A percentile compares a stretch with the other conserved stretches of the same genome.
These are phyloP conservation scores for Schizophyllum amplum DNA, from an alignment of 1,284 basidiomycete genomes.

Conservation along the genomic window DNA sequence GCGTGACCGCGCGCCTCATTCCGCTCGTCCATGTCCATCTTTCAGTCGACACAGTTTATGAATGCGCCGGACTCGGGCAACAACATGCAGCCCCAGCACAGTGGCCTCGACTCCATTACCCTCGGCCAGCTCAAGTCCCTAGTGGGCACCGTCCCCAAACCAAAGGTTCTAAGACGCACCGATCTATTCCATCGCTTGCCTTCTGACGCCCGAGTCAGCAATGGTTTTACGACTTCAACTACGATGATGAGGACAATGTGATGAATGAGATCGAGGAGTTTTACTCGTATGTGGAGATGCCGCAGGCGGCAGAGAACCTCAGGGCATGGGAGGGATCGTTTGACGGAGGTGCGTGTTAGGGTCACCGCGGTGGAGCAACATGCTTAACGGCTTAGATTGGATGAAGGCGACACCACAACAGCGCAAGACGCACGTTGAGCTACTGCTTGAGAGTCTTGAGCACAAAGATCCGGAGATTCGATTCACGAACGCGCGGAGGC, in stretches of 20 bases:
- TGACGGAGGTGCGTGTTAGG: constrained; percentile 46
- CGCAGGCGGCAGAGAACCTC: constrained; percentile 82
- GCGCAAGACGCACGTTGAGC: constrained; percentile 67
- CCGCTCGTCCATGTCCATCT: not conserved
- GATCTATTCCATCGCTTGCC: constrained; percentile 2
- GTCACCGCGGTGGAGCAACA: constrained; percentile 3
- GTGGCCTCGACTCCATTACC: constrained; percentile 63
- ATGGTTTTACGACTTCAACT: constrained; percentile 83
- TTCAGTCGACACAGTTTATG: not conserved
- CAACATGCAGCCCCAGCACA: not conserved
- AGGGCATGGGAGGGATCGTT: constrained; percentile 85
- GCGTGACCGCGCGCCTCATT: not conserved
- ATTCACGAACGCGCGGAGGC: constrained; percentile 77
- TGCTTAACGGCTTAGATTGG: constrained; percentile 52
- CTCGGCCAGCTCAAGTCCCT: constrained; percentile 76
- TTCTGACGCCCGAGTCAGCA: constrained; percentile 39
- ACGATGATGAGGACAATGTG: constrained; percentile 92
- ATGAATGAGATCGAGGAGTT: constrained; percentile 98
- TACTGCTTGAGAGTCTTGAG: constrained; percentile 79
- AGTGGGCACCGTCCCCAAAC: constrained; percentile 63
- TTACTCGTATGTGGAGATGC: constrained; percentile 96
- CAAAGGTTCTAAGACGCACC: constrained; percentile 45
- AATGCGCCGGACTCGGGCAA: not conserved
- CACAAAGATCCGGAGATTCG: constrained; percentile 78
- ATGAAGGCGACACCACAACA: constrained; percentile 54